A percentile compares a stretch with the other conserved stretches of the same genome.
phyloP scores from a whole-genome alignment of 164 flowering plant species.

The Platanus orientalis region DNA sequence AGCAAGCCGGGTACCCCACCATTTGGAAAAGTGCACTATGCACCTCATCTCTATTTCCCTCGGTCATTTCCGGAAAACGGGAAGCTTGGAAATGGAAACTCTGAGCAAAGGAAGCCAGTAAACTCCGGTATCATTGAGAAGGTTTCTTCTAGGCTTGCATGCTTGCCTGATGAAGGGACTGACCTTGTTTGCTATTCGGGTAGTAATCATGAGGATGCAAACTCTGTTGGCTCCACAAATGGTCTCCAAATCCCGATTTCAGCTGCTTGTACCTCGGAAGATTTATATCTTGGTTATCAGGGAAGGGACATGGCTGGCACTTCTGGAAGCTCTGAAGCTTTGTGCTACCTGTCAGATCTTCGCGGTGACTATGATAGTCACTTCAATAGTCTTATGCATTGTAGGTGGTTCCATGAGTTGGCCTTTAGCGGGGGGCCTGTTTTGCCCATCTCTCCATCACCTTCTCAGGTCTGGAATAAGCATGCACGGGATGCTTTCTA shows the following conservation, averaged over 20 bases:
- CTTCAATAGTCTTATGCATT: constrained; percentile 32
- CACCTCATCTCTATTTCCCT: neutral
- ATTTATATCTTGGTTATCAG: constrained; percentile 9
- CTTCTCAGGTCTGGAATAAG: constrained; percentile 17
- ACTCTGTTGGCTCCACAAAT: neutral
- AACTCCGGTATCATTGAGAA: constrained; percentile 6
- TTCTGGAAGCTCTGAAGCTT: constrained; percentile 20
- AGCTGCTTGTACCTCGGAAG: constrained; percentile 10
- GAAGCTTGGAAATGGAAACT: neutral
- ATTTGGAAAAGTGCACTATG: neutral
- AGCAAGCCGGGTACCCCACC: constrained; percentile 4
- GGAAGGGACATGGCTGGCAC: constrained; percentile 12
- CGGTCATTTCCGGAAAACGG: neutral
- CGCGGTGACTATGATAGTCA: constrained; percentile 50
- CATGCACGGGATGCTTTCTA: constrained; percentile 30
- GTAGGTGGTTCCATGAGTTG: constrained; percentile 32
- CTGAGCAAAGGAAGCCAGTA: neutral
- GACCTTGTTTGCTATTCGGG: neutral
- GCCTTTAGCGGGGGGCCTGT: neutral
- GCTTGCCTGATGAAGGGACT: neutral
- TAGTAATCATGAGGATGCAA: constrained; percentile 6
- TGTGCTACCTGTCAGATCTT: constrained; percentile 38
- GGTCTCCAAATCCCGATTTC: constrained; percentile 7
- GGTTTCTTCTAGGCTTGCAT: neutral
- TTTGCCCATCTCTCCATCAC: constrained; percentile 10